Conservation (phyloP, 805 yeast species). For the Saturnispora dispora region DNA sequence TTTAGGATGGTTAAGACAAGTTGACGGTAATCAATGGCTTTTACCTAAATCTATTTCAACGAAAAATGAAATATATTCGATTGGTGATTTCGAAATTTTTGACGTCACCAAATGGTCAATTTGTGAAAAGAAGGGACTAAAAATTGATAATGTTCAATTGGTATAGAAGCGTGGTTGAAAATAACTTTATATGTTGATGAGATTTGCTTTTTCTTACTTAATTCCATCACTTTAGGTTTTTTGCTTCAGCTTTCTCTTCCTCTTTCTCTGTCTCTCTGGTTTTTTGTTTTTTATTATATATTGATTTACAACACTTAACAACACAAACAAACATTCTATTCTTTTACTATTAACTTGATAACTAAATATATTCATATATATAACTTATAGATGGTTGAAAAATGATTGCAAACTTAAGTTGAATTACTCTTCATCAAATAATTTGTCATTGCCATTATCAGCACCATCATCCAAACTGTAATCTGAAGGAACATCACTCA, state of each 20-base stretch:
- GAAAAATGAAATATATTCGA: constrained; percentile 32
- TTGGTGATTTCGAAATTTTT: constrained; percentile 37
- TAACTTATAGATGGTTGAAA: neutral
- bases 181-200: neutral
- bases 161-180: neutral
- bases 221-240: neutral
- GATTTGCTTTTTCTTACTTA: neutral
- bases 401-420: neutral
- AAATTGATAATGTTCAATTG: constrained; percentile 23
- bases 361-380: too few relatives aligned
- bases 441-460: constrained; percentile 17
- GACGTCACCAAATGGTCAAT: constrained; percentile 37
- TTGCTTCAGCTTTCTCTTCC: neutral
- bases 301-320: neutral
- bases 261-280: neutral
- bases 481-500: constrained; percentile 19
- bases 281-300: neutral
- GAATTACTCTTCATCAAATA: constrained; percentile 20
- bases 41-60: constrained; percentile 30
- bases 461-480: constrained; percentile 17
- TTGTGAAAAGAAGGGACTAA: constrained; percentile 32
- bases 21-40: constrained; percentile 23
- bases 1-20: constrained; percentile 31
- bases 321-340: neutral
- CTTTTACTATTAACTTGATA: neutral